Conservation (phyloP, 73 alveolate genomes). For the Stentor coeruleus region DNA sequence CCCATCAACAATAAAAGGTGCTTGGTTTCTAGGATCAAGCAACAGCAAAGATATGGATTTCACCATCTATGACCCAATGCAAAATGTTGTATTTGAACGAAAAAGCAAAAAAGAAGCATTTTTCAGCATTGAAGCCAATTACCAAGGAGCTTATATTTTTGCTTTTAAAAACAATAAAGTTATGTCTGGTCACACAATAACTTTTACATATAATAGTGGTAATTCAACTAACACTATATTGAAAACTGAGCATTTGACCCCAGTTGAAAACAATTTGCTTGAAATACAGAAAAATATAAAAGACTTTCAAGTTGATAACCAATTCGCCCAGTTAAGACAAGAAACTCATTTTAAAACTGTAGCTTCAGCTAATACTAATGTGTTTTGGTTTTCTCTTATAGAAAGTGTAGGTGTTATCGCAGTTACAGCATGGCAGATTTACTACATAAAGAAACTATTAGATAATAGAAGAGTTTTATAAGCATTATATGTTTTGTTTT, state of each 20-base stretch:
- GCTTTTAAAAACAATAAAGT: constrained; percentile 7
- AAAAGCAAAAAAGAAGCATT: constrained; percentile 20
- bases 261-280: background rate
- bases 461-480: constrained; percentile 25
- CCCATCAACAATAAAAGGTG: constrained; percentile 22
- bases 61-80: background rate
- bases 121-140: background rate
- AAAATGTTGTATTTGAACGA: background rate
- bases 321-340: constrained; percentile 26
- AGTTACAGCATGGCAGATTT: constrained; percentile 31
- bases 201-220: constrained; percentile 21
- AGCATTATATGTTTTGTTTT: background rate
- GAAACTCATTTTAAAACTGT: constrained; percentile 26
- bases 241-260: constrained; percentile 25
- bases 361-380: constrained; percentile 29
- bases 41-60: background rate
- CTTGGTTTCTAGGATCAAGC: background rate
- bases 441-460: constrained; percentile 15
- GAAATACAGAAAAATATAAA: background rate
- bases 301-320: constrained; percentile 25
- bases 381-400: background rate
- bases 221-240: constrained; percentile 7
- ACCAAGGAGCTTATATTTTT: constrained; percentile 7
- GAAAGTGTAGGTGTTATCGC: constrained; percentile 20
- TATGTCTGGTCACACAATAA: background rate